Evolutionary conservation across 176 grass and related monocot genomes (phyloP).

Genomic region (Dactylis glomerata): DNA sequence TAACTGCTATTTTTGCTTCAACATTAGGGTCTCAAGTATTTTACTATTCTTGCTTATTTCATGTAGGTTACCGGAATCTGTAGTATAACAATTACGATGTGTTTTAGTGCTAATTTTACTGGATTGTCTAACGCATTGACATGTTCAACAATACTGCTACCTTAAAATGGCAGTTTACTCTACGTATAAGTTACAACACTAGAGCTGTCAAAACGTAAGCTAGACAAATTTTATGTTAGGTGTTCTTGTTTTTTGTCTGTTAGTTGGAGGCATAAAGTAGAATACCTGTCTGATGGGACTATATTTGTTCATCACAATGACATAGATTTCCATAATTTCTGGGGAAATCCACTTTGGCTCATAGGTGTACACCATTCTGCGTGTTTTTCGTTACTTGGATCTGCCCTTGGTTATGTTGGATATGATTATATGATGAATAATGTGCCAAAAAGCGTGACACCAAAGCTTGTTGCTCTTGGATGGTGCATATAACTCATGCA

Average conservation of each 20-base stretch:
- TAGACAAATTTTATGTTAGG: not conserved
- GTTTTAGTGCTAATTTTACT: not conserved
- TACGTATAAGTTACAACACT: not conserved
- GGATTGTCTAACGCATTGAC: not conserved
- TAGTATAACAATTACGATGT: not conserved
- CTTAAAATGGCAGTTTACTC: not conserved
- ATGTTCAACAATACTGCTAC: not conserved
- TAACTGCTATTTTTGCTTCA: conserved; percentile 28
- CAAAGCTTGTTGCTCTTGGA: not conserved
- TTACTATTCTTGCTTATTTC: not conserved
- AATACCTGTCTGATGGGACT: not conserved
- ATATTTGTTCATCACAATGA: not conserved
- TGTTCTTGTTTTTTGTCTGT: not conserved
- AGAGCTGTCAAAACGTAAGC: not conserved
- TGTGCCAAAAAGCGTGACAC: not conserved
- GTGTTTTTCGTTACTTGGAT: not conserved
- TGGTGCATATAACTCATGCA: not conserved
- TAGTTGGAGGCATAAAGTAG: not conserved
- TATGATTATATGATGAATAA: not conserved
- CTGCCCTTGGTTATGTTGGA: not conserved
- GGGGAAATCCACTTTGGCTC: no score
- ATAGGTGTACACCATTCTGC: no score
- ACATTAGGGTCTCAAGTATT: not conserved
- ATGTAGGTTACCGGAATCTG: not conserved
- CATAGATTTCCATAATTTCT: not conserved